Base-by-base conservation (phyloP, 352 stramenopile species). In the Ophiocytium majus region DNA sequence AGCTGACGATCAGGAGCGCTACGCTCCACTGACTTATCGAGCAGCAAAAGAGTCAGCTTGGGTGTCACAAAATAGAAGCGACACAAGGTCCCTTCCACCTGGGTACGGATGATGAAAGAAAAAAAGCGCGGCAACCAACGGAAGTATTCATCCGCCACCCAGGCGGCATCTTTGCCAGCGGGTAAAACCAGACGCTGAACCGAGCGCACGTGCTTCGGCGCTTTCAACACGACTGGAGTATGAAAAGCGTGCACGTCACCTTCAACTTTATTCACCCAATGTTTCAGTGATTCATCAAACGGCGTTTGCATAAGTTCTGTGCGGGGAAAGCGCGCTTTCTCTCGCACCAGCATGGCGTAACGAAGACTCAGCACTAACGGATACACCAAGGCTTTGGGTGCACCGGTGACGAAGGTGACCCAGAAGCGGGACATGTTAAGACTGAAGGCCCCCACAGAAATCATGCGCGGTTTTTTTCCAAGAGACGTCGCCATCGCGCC, bases 1-100 rank as follows among this genome's bases (percentile, higher is more conserved):
- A 71, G 28, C 57, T 71, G 57, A 71, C 57, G 57, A 71, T 71
- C 57, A 71, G 57, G 57, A 23, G 57, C 23, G 28, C 57, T 71
- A 23, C 57, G 23, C 57, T 71, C 57, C 23, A 28, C 57, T 23
- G 19, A 23, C 57, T 28, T 71, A 23, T 28, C 19, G 19, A 71
- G 57, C 23, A 71, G 23, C 57, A 71, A 71, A 71, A 71, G 23
- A 23, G 23, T 23, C 23, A 71, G 23, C 28, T 71, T 28, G 19
- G 57, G 57, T 23, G 23, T 23, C 19, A 71, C 57, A 28, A 71
- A 28, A 71, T 71, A 71, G 28, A 71, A 71, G 57, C 23, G 23
- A 71, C 57, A 71, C 23, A 71, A 28, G 57, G 23, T 28, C 28
- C 57, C 57, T 23, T 71, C 57, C 23, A 71, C 28, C 28, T 71